phyloP scores from a whole-genome alignment of 2,329 filamentous ascomycete genomes.

The Colletotrichum sp. region DNA sequence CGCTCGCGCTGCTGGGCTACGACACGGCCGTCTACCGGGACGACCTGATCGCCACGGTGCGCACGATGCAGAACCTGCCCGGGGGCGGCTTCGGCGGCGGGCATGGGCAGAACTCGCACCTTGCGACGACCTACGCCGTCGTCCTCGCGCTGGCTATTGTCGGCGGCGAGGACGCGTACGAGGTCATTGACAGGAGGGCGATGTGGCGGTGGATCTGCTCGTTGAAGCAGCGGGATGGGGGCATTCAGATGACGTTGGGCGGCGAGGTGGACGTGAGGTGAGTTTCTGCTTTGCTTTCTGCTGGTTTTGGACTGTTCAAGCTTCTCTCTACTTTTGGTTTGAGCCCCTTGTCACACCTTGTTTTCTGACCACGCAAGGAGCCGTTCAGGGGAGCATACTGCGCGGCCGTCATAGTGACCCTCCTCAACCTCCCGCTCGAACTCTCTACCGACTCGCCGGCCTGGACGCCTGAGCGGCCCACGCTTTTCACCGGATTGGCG shows the following conservation, averaged over 20 bases:
- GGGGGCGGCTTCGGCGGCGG: conserved; percentile 91
- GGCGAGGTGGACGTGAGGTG: conserved; percentile 94
- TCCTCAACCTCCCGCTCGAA: conserved; percentile 83
- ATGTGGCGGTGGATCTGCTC: conserved; percentile 92
- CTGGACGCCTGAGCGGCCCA: conserved; percentile 62
- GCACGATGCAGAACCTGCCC: conserved; percentile 76
- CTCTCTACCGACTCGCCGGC: conserved; percentile 76
- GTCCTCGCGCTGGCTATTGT: conserved; percentile 80
- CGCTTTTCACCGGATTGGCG: conserved; percentile 74
- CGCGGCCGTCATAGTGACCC: conserved; percentile 80
- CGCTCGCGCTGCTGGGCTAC: conserved; percentile 76
- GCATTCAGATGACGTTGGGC: conserved; percentile 85
- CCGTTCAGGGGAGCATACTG: conserved; percentile 82
- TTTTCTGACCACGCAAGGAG: conserved; percentile 19
- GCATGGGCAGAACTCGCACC: conserved; percentile 87
- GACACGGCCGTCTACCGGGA: conserved; percentile 72
- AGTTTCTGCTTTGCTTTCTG: conserved; percentile 25
- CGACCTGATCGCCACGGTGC: conserved; percentile 75
- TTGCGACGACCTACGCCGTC: conserved; percentile 87
- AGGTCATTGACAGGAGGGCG: conserved; percentile 77
- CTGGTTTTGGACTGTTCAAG: not conserved
- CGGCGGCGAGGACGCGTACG: conserved; percentile 75
- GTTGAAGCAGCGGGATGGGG: conserved; percentile 86
- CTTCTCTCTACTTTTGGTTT: not conserved
- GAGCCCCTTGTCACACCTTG: not conserved